phyloP scores from a whole-genome alignment of 108 stramenopile species.

The Conticribra guillardii region DNA sequence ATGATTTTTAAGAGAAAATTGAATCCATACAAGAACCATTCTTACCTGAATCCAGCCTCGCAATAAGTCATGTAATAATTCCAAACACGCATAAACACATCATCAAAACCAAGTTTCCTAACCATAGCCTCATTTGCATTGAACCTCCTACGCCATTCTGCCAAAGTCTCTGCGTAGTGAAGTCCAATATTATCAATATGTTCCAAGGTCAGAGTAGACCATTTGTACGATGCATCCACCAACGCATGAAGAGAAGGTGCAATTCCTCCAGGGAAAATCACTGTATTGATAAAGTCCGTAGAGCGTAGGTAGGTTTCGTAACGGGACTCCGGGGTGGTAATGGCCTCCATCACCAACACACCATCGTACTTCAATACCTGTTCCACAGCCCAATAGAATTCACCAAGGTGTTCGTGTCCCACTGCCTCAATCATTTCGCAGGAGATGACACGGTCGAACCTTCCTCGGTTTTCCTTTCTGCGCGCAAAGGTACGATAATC shows the following conservation, averaged over 20 bases:
- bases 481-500: constrained; percentile 92
- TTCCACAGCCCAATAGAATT: constrained; percentile 93
- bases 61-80: constrained; percentile 97
- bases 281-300: constrained; percentile 97
- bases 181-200: constrained; percentile 92
- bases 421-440: constrained; percentile 99
- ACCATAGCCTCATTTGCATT: constrained; percentile 70
- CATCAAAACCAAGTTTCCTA: constrained; percentile 89
- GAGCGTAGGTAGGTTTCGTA: constrained; percentile 89
- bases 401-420: constrained; percentile 90
- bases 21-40: neutral
- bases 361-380: constrained; percentile 87
- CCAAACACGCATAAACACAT: constrained; percentile 93
- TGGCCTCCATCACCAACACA: constrained; percentile 94
- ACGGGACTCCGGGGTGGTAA: constrained; percentile 94
- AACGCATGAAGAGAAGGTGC: constrained; percentile 91
- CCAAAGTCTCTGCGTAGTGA: constrained; percentile 95
- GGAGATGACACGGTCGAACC: constrained; percentile 92
- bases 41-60: constrained; percentile 89
- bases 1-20: neutral
- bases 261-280: constrained; percentile 95
- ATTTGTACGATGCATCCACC: constrained; percentile 82
- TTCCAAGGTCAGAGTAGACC: constrained; percentile 81
- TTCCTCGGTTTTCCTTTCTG: constrained; percentile 62
- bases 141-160: constrained; percentile 94